A percentile compares a stretch with the other conserved stretches of the same genome.
Conservation (phyloP, 441 rosid genomes). For the Brassica hybrid region DNA sequence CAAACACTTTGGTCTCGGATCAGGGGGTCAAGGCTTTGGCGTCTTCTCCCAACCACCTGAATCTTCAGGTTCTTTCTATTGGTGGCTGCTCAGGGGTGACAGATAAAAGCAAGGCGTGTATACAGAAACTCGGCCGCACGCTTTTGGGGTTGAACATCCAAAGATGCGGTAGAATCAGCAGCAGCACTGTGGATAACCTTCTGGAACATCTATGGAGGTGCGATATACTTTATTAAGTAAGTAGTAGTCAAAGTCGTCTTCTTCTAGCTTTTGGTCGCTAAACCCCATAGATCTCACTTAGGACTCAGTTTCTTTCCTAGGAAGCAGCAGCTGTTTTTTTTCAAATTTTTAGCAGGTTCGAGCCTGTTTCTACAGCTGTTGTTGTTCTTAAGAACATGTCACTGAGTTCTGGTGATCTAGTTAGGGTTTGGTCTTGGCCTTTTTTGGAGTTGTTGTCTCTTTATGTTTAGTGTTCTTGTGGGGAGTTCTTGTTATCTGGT, state of each 20-base stretch:
- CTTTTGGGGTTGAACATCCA: conserved; percentile 90
- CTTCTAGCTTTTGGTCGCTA: conserved; percentile 41
- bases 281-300: conserved; percentile 33
- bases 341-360: conserved; percentile 29
- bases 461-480: conserved; percentile 28
- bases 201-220: conserved; percentile 88
- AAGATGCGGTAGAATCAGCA: conserved; percentile 81
- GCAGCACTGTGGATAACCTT: conserved; percentile 58
- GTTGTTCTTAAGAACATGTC: conserved; percentile 24
- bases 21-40: conserved; percentile 62
- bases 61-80: conserved; percentile 80
- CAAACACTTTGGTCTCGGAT: conserved; percentile 75
- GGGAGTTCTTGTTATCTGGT: conserved; percentile 39
- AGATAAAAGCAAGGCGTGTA: conserved; percentile 60
- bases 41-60: conserved; percentile 72
- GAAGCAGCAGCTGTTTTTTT: conserved; percentile 40
- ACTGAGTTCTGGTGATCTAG: conserved; percentile 34
- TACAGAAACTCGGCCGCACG: conserved; percentile 72
- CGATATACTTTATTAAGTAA: conserved; percentile 63
- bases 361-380: conserved; percentile 40
- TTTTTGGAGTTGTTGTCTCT: conserved; percentile 45
- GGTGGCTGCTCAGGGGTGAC: conserved; percentile 80
- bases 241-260: conserved; percentile 31
- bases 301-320: conserved; percentile 30
- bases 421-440: conserved; percentile 40